Conservation (phyloP, 225 moss, liverwort and hornwort species). For the Thuidium tamariscinum region DNA sequence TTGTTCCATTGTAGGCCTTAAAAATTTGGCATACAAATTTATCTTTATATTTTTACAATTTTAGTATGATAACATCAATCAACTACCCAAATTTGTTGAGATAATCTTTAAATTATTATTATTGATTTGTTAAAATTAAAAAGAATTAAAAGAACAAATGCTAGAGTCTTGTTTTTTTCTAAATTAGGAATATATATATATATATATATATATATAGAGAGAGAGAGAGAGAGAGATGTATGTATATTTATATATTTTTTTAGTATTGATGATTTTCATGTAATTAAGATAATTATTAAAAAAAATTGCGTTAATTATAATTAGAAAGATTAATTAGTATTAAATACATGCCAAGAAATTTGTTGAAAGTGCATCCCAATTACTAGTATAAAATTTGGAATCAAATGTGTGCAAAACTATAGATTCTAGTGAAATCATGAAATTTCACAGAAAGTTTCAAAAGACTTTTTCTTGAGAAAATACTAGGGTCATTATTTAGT, state of each 20-base stretch:
- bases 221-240: too few species aligned
- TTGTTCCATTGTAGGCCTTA: not conserved
- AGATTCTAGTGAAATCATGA: too few species aligned
- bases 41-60: not conserved
- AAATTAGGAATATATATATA: too few species aligned
- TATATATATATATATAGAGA: too few species aligned
- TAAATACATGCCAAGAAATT: not conserved
- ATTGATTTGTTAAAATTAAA: not conserved
- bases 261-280: too few species aligned
- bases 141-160: too few species aligned
- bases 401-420: not conserved
- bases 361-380: not conserved
- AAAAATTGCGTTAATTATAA: not conserved
- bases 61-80: not conserved
- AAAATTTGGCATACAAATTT: not conserved
- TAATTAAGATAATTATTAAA: too few species aligned
- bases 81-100: not conserved
- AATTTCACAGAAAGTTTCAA: not conserved
- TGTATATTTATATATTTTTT: too few species aligned
- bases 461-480: rapidly evolving
- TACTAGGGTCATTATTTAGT: rapidly evolving
- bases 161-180: too few species aligned
- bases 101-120: not conserved
- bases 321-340: not conserved
- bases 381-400: not conserved